These are phyloP conservation scores for Myxozyma lipomycoides DNA, from an alignment of 805 yeast genomes.

Conservation along the genomic window DNA sequence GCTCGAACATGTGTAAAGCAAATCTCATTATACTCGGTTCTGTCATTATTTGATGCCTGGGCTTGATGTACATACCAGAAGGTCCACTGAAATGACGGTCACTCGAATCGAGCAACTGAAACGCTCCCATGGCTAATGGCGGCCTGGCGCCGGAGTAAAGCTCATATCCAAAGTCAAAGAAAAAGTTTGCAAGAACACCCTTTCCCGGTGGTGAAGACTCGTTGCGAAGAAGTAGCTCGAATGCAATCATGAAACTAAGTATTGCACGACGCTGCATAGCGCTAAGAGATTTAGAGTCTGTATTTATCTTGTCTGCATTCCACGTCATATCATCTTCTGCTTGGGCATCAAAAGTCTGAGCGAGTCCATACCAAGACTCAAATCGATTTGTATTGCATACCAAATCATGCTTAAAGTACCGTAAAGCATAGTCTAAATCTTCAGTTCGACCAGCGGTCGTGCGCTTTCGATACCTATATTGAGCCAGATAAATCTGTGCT, in stretches of 20 bases:
- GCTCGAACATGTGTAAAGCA: conserved; percentile 44
- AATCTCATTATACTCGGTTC: conserved; percentile 36
- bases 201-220: conserved; percentile 37
- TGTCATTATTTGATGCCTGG: conserved; percentile 8
- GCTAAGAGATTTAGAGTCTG: conserved; percentile 59
- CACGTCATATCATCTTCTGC: conserved; percentile 91
- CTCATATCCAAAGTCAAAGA: conserved; percentile 48
- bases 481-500: conserved; percentile 63
- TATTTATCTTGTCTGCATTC: conserved; percentile 77
- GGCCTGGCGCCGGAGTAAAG: conserved; percentile 41
- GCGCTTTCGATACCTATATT: conserved; percentile 67
- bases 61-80: conserved; percentile 30
- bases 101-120: conserved; percentile 46
- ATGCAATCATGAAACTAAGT: conserved; percentile 70
- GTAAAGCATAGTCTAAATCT: conserved; percentile 71
- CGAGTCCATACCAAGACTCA: conserved; percentile 84
- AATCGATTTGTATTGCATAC: conserved; percentile 60
- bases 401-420: conserved; percentile 62
- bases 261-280: conserved; percentile 53
- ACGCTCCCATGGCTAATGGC: conserved; percentile 47
- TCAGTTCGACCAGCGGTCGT: conserved; percentile 76
- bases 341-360: conserved; percentile 68
- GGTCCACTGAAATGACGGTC: conserved; percentile 36
- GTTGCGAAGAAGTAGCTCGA: conserved; percentile 40
- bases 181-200: conserved; percentile 47